Evolutionary conservation across 2,329 filamentous ascomycete species (phyloP).

Genomic region (Hypoxylon rubiginosum): DNA sequence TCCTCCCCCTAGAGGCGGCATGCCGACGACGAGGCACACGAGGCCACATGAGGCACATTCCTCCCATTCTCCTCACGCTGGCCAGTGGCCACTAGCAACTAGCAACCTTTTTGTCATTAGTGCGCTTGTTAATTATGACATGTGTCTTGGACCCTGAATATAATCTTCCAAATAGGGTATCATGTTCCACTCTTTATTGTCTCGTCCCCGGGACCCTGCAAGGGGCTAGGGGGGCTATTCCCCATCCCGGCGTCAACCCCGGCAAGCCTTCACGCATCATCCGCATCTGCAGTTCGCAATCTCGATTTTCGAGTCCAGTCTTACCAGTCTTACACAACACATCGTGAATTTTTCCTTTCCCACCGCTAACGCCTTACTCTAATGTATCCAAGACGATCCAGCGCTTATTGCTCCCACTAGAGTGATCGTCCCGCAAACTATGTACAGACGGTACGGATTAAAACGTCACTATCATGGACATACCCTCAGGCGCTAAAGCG

Average conservation of each 20-base stretch:
- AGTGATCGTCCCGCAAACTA: conserved; percentile 34
- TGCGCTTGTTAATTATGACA: conserved; percentile 10
- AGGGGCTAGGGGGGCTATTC: conserved; percentile 2
- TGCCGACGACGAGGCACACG: conserved; percentile 9
- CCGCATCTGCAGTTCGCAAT: conserved; percentile 22
- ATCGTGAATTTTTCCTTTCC: neutral
- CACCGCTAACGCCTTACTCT: conserved; percentile 6
- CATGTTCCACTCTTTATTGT: conserved; percentile 23
- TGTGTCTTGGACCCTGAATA: conserved; percentile 39
- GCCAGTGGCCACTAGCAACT: no score
- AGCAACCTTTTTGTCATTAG: neutral
- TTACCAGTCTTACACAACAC: conserved; percentile 6
- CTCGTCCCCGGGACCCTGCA: conserved; percentile 36
- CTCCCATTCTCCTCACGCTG: neutral
- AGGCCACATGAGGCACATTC: conserved; percentile 15
- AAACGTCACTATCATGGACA: neutral
- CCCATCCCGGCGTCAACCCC: conserved; percentile 23
- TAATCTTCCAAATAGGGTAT: conserved; percentile 21
- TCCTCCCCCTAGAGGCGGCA: conserved; percentile 25
- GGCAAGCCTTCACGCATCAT: conserved; percentile 24
- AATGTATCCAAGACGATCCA: conserved; percentile 11
- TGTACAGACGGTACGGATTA: conserved; percentile 13
- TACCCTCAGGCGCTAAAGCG: neutral
- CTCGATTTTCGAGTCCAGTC: conserved; percentile 21
- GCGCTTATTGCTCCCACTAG: conserved; percentile 10